Evolutionary conservation across 2,329 filamentous ascomycete species (phyloP), one percentile per base, ranked within the genome.

Genomic region (Fusarium sp.): DNA sequence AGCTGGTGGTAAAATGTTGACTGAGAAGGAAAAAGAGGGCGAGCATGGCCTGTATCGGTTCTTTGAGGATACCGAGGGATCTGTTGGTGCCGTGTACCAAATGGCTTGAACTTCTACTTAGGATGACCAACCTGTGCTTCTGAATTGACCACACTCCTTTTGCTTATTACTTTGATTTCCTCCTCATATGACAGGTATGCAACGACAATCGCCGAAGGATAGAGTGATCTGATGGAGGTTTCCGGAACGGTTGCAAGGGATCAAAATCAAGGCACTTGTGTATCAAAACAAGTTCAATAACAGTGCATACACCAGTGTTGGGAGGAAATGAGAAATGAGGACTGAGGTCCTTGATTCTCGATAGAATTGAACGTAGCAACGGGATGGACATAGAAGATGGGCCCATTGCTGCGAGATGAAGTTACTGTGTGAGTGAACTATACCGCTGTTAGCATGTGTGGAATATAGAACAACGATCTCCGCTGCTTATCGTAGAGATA

Each of bases 51-150:
- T 78, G 35, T 79, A 75, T 27, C 73, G 79, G 5, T 79, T 75
- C 60, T 80, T 80, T 60, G 70, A 79, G 48, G 79, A 80, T 45
- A 78, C 77, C 4, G 79, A 80, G 60, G 79, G 79, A 15, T 79
- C 74, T 37, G 63, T 79, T 49, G 78, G 79, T 4, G 72, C 73
- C 5, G 72, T 79, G n/a, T 80, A 80, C 41, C 76, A 79, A 59
- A 71, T 79, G 63, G 75, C 66, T 45, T 67, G 59, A 60, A 33
- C 2, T 18, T 23, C 18, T 25, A 35, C 19, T 35, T 39, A 59
- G 18, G 37, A 21, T 27, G 23, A 19, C 18, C 4, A 4, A 19
- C n/a, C 18, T 48, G 15, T 27, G 18, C 18, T 45, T 23, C 39
- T 39, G 14, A n/a, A 27, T 39, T 27, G 21, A 46, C 19, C 5